Evolutionary conservation across 2,329 filamentous ascomycete genomes (phyloP), one percentile per base, ranked within the genome.

Genomic region (Setomelanomma holmii): DNA sequence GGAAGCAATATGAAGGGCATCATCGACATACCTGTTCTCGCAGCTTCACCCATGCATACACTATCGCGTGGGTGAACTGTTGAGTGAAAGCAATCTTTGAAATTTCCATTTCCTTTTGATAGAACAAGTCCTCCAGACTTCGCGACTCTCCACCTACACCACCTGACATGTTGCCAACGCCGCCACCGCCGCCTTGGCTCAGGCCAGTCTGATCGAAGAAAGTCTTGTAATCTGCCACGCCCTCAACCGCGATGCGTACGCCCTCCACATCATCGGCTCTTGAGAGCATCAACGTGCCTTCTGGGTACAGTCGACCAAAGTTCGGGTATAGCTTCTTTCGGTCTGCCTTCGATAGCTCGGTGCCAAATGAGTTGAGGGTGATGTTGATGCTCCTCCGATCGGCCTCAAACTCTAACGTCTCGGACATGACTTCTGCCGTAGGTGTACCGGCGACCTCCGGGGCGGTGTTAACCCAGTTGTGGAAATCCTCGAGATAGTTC

Each of bases 61-160:
- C 91, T 63, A 98, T 91, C 30, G 91, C 90, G 67, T 91, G 92
- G 12, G 92, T 96, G 75, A 99, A 99, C 75, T 99, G 95, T 64
- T 91, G 86, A 4, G 95, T 99, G 73, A 99, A 99, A 7, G 93
- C 91, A 55, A 89, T 80, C 83, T 99, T 99, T 49, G 90, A 93
- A 59, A 98, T 89, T 75, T 99, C 93, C 95, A 98, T 98, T 79
- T 99, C 95, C 80, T 96, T 98, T 76, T 97, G 91, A 75, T 99
- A 99, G 79, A 99, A 99, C 80, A 99, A 83, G 72, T 99, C 95
- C 74, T 99, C 95, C 66, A 99, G 77, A 67, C 93, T 97, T 79
- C 90, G 92, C 42, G 90, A 89, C 63, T 96, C 92, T 14, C 86
- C 82, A 21, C 88, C 87, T n/a, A 85, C 82, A 30, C 91, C 91